A percentile compares a stretch with the other conserved stretches of the same genome.
Conservation (phyloP, 164 flowering plant species). For the Aristolochia californica region DNA sequence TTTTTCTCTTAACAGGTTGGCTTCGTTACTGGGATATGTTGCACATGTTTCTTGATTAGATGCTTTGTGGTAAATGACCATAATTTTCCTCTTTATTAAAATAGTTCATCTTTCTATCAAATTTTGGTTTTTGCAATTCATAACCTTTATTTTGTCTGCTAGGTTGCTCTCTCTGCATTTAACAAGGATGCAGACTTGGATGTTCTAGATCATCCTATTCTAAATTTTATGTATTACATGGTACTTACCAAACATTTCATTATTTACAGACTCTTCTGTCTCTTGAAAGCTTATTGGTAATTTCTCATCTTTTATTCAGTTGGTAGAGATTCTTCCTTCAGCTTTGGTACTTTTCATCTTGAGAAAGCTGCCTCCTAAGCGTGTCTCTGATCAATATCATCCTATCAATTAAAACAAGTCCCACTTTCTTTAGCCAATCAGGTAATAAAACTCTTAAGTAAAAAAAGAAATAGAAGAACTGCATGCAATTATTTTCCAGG, state of each 20-base stretch:
- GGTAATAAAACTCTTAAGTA: background rate
- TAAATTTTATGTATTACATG: constrained; percentile 59
- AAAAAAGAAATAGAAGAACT: background rate
- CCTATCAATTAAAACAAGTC: constrained; percentile 29
- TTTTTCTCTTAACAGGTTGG: constrained; percentile 53
- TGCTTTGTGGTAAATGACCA: constrained; percentile 55
- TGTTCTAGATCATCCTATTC: constrained; percentile 64
- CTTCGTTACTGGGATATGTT: constrained; percentile 68
- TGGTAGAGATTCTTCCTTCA: constrained; percentile 74
- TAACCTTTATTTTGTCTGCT: constrained; percentile 3
- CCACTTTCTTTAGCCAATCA: background rate
- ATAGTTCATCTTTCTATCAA: background rate
- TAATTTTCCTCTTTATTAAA: background rate
- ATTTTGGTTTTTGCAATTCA: background rate
- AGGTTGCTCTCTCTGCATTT: constrained; percentile 62
- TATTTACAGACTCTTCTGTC: background rate
- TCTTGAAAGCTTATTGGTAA: background rate
- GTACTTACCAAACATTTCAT: constrained; percentile 18
- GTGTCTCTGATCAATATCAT: constrained; percentile 62
- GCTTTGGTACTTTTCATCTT: constrained; percentile 68
- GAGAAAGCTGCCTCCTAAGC: constrained; percentile 68
- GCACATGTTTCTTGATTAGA: constrained; percentile 70
- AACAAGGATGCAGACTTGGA: constrained; percentile 48
- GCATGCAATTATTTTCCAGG: background rate
- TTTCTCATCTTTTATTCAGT: constrained; percentile 18